A percentile compares a stretch with the other conserved stretches of the same genome.
Conservation (phyloP, 2,329 filamentous ascomycete species). For the Alternaria atra region DNA sequence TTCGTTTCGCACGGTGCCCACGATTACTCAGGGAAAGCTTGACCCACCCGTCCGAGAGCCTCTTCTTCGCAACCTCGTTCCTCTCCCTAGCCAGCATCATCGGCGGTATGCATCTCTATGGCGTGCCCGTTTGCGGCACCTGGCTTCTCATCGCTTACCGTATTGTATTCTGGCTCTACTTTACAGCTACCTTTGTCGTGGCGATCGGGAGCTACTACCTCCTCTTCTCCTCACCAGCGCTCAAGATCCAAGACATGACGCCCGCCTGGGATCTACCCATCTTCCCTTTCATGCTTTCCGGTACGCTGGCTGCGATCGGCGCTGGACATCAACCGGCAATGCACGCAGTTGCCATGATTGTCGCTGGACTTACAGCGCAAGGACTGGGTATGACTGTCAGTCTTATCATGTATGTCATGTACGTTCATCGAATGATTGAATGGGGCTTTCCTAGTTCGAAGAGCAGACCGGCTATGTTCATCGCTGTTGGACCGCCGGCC, state of each 20-base stretch:
- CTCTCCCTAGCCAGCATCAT: conserved; percentile 1
- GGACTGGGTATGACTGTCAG: conserved; percentile 3
- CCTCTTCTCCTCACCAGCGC: conserved; percentile 47
- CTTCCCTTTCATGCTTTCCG: conserved; percentile 1
- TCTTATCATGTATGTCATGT: conserved; percentile 10
- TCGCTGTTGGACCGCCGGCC: conserved; percentile 1
- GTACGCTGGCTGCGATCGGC: background rate
- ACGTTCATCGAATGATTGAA: conserved; percentile 9
- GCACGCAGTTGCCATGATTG: background rate
- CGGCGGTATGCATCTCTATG: background rate
- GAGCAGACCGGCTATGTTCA: conserved; percentile 6
- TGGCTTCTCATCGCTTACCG: conserved; percentile 3
- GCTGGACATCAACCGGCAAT: background rate
- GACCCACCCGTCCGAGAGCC: conserved; percentile 5
- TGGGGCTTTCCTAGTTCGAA: conserved; percentile 1
- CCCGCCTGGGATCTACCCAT: conserved; percentile 8
- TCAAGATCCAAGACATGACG: conserved; percentile 3
- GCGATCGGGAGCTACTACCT: background rate
- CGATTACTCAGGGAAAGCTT: background rate
- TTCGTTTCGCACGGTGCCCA: background rate
- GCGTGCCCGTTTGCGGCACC: background rate
- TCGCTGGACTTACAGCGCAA: conserved; percentile 4
- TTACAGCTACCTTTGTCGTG: background rate
- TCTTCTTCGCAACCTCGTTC: conserved; percentile 7
- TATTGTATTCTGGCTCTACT: conserved; percentile 5